Base-by-base conservation (phyloP, 2,329 filamentous ascomycete species). In the Tolypocladium nubicola region DNA sequence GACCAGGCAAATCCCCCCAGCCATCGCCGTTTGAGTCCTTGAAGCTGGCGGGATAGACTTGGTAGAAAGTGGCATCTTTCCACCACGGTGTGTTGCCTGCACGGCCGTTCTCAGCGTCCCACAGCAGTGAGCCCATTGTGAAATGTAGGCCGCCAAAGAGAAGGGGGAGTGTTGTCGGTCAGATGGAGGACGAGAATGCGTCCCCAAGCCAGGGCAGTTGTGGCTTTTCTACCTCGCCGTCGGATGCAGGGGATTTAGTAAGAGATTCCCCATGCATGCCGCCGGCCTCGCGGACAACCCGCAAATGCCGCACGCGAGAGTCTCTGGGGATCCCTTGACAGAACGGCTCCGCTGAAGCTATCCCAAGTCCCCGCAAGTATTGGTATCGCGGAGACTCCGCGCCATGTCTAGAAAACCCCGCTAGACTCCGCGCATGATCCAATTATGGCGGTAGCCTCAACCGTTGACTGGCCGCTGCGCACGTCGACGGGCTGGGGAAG, bases 1-100 rank as follows among this genome's bases (percentile, higher is more conserved):
- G 81, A 14, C 85, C 85, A 1, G 78, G 79, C 39, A 88, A 77
- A 63, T 88, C 84, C 3, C 85, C 85, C 73, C 83, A 80, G 43
- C 86, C 85, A 50, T 83, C 81, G n/a, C 73, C 73, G 43, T 82
- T 78, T 35, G 79, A 79, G 63, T 83, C 81, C 52, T 78, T 75
- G 72, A 84, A 85, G 59, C 76, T 79, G 14, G 82, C 79, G 3
- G 82, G 81, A 59, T 84, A 84, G 54, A 84, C 75, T 66, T 82
- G 78, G 54, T 76, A 78, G 54, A 78, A 74, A 10, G 71, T 70
- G 1, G 74, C 73, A 30, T 74, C 72, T 60, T 78, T 78, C 76
- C 76, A 78, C 73, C 73, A 78, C 0, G 72, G 68, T 38, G 72
- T 59, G 33, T 69, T 72, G 56, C 69, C 70, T 3, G 68, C 61